These are phyloP conservation scores for Penicillium ucsense DNA, from an alignment of 495 filamentous ascomycete species.

Conservation along the genomic window DNA sequence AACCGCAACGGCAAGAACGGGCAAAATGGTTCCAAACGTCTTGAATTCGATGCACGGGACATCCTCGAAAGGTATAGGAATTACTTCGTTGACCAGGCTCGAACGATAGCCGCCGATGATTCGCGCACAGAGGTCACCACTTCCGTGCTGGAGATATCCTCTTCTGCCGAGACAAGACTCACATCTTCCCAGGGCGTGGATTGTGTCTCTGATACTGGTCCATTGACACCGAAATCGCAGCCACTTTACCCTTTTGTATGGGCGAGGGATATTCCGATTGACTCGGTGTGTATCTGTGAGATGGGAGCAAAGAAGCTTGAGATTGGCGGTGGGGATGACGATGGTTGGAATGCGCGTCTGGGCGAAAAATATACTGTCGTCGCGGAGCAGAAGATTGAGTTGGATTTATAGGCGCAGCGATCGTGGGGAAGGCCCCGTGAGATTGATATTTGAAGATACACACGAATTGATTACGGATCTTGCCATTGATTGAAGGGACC, in stretches of 20 bases:
- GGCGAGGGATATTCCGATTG: slow-evolving; percentile 51
- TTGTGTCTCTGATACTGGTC: background rate
- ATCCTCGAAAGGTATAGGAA: slow-evolving; percentile 21
- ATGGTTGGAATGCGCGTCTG: slow-evolving; percentile 23
- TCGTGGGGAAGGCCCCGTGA: background rate
- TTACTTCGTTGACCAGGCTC: slow-evolving; percentile 24
- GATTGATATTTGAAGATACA: too few relatives aligned
- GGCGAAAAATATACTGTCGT: slow-evolving; percentile 36
- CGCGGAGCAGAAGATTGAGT: slow-evolving; percentile 22
- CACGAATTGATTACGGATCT: too few relatives aligned
- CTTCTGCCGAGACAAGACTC: background rate
- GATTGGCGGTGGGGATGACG: slow-evolving; percentile 9
- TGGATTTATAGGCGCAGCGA: background rate
- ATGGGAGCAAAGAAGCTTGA: slow-evolving; percentile 65
- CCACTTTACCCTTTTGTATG: slow-evolving; percentile 37
- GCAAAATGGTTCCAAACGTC: slow-evolving; percentile 17
- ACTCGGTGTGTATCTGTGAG: slow-evolving; percentile 59
- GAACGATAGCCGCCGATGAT: slow-evolving; percentile 8
- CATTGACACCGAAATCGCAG: background rate
- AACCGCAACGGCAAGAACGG: slow-evolving; percentile 14
- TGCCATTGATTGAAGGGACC: too few relatives aligned
- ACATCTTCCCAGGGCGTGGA: background rate
- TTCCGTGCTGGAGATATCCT: background rate
- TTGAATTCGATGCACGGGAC: slow-evolving; percentile 32
- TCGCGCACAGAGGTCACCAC: background rate